phyloP scores from a whole-genome alignment of 768 basidiomycete genomes.

The Tylopilus felleus region DNA sequence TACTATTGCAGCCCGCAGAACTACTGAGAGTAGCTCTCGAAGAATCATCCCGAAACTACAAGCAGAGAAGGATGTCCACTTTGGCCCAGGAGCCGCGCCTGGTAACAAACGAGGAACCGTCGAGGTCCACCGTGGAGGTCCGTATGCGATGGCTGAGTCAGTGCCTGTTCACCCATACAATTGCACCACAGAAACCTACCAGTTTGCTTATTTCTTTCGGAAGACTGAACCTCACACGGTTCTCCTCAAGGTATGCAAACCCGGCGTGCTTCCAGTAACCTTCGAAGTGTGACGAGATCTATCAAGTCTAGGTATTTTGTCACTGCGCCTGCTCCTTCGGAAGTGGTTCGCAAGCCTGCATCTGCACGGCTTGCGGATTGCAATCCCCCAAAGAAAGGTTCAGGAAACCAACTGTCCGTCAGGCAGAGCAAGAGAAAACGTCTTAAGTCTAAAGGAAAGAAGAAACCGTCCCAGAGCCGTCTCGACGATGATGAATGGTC shows the following conservation, averaged over 20 bases:
- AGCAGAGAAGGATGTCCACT: slow-evolving; percentile 49
- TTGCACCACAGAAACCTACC: slow-evolving; percentile 64
- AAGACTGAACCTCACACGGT: slow-evolving; percentile 80
- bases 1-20: neutral
- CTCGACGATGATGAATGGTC: slow-evolving; percentile 25
- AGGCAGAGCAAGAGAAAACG: slow-evolving; percentile 28
- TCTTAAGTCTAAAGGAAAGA: slow-evolving; percentile 40
- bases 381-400: slow-evolving; percentile 17
- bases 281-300: neutral
- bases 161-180: slow-evolving; percentile 4
- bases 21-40: slow-evolving; percentile 1
- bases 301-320: slow-evolving; percentile 42
- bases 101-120: slow-evolving; percentile 65
- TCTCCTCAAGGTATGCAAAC: slow-evolving; percentile 65
- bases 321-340: slow-evolving; percentile 25
- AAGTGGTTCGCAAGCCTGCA: slow-evolving; percentile 18
- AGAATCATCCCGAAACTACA: slow-evolving; percentile 69
- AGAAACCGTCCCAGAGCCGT: slow-evolving; percentile 24
- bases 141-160: neutral
- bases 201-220: slow-evolving; percentile 88
- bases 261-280: neutral
- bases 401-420: slow-evolving; percentile 11
- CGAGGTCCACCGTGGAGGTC: slow-evolving; percentile 84
- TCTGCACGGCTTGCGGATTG: neutral
- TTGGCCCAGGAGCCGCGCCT: slow-evolving; percentile 38